Percentiles rank a stretch among this genome's conserved stretches.
Conservation (phyloP, 345 rosid species). For the Erodium maritimum region DNA sequence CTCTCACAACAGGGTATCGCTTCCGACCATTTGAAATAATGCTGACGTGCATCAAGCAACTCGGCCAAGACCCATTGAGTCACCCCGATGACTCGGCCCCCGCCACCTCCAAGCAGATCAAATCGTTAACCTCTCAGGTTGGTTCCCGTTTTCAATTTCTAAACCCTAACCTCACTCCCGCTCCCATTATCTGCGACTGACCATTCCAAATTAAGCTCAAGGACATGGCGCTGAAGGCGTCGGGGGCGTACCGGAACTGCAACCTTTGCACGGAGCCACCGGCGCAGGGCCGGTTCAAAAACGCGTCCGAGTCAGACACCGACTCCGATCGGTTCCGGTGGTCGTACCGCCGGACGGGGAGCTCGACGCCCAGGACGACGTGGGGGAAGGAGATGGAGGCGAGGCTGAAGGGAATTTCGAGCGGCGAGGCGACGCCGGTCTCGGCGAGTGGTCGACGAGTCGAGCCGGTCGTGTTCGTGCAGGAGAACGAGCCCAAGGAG, state of each 20-base stretch:
- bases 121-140: slow-evolving; percentile 89
- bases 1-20: too few relatives aligned
- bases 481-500: slow-evolving; percentile 79
- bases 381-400: slow-evolving; percentile 90
- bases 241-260: slow-evolving; percentile 84
- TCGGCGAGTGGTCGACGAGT: slow-evolving; percentile 49
- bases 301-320: slow-evolving; percentile 40
- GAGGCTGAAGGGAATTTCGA: slow-evolving; percentile 58
- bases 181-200: neutral
- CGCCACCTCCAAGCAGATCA: slow-evolving; percentile 29
- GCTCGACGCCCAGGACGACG: slow-evolving; percentile 43
- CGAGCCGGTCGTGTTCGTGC: slow-evolving; percentile 54
- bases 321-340: slow-evolving; percentile 62
- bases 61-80: slow-evolving; percentile 59
- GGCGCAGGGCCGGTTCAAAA: slow-evolving; percentile 29
- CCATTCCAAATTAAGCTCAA: slow-evolving; percentile 39
- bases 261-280: slow-evolving; percentile 59
- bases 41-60: slow-evolving; percentile 93
- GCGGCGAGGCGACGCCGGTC: slow-evolving; percentile 74
- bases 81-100: slow-evolving; percentile 39
- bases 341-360: slow-evolving; percentile 67
- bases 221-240: slow-evolving; percentile 88
- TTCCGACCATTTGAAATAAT: too few relatives aligned
- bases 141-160: neutral
- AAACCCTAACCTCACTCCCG: neutral